Base-by-base conservation (phyloP, 257 asterid species). In the Solanum bulbocastanum region DNA sequence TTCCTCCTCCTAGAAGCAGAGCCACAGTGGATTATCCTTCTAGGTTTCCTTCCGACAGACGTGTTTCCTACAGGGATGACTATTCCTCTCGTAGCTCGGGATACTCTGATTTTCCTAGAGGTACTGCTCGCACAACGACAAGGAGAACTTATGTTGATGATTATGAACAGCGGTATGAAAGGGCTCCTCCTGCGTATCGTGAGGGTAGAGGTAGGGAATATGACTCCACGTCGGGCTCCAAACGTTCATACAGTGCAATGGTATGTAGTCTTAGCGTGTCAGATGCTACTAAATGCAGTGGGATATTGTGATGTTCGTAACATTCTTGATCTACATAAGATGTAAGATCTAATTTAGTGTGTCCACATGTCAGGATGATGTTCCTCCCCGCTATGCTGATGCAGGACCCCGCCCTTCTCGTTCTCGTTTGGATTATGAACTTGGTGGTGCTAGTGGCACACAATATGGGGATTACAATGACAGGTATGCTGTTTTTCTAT, bases 401-500 rank as follows among this genome's bases (percentile, higher is more conserved):
- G 65, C 95, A n/a, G 98, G 98, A 78, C 90, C 89, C 85, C 98
- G 99, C 87, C 95, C 92, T 87, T 93, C 98, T 84, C 98, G 99
- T 90, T 93, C 99, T 86, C 98, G 98, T 83, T 83, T 95, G 87
- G 99, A 96, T 88, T 97, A 96, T 90, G 99, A 96, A 79, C 84
- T 88, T 89, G 93, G 94, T 83, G 92, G 94, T 75, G 90, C 93
- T 81, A 91, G 98, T 88, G 92, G 94, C 90, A 89, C 99, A 66
- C 98, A 94, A 75, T 97, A 97, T 56, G 93, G 93, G 84, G 99
- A 96, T 91, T 96, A 96, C 88, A 88, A 95, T 86, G 99, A 95
- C 56, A 96, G 99, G 99, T 97, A 30, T 71, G 92, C 73, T 44
- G 12, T 33, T 46, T 8, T 66, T 90, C 68, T 32, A 33, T 12